Evolutionary conservation across 2,329 filamentous ascomycete species (phyloP).

Genomic region (Alternaria tenuissima): DNA sequence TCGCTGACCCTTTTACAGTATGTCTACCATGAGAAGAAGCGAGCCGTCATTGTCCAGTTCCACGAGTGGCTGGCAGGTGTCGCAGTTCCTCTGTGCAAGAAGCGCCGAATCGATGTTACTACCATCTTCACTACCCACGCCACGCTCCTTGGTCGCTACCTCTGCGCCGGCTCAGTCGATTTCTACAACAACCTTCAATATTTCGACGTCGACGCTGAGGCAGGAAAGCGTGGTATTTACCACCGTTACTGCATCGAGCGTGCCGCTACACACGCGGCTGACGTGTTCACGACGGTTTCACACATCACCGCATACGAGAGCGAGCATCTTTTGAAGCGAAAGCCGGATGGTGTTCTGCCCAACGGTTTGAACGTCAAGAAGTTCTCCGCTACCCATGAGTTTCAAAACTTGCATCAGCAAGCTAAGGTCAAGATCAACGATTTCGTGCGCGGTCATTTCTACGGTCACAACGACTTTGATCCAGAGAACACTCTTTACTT

Average conservation of each 20-base stretch:
- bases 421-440: conserved; percentile 98
- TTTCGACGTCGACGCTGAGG: conserved; percentile 96
- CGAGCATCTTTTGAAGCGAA: conserved; percentile 95
- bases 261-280: conserved; percentile 86
- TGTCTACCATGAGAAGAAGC: conserved; percentile 89
- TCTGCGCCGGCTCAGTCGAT: conserved; percentile 96
- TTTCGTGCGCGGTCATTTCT: conserved; percentile 97
- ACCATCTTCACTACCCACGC: conserved; percentile 99
- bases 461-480: conserved; percentile 97
- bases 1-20: conserved; percentile 66
- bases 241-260: conserved; percentile 98
- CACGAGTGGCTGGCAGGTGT: conserved; percentile 99
- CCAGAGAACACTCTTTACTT: conserved; percentile 96
- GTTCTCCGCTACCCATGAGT: conserved; percentile 97
- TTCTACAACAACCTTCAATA: conserved; percentile 99
- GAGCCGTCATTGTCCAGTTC: conserved; percentile 95
- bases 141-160: conserved; percentile 91
- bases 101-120: conserved; percentile 92
- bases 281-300: conserved; percentile 98
- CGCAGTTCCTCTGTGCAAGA: conserved; percentile 88
- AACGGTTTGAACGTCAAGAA: conserved; percentile 99
- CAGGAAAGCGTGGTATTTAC: conserved; percentile 97
- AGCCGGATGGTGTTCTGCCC: conserved; percentile 93
- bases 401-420: conserved; percentile 96
- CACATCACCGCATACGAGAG: conserved; percentile 99